Evolutionary conservation across 179 eudicot species (phyloP).

Genomic region (Heliamphora pulchella): DNA sequence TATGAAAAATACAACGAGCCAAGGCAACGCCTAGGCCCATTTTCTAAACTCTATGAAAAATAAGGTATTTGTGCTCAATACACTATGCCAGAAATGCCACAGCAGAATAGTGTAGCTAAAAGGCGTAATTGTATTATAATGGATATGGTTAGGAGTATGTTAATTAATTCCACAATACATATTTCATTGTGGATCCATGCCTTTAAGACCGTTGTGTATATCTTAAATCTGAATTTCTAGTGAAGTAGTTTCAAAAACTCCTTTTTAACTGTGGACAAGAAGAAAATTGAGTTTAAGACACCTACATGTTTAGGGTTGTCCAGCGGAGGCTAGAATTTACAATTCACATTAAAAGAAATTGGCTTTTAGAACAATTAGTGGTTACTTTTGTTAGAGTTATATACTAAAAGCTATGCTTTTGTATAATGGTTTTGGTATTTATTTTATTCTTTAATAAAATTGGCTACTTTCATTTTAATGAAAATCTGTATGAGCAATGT

Average conservation of each 20-base stretch:
- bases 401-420: no score
- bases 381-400: not conserved
- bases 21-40: constrained; percentile 3
- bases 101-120: no score
- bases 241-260: constrained; percentile 11
- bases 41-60: constrained; percentile 7
- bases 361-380: constrained; percentile 9
- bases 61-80: constrained; percentile 1
- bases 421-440: no score
- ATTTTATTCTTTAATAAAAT: no score
- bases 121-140: not conserved
- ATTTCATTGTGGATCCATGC: constrained; percentile 14
- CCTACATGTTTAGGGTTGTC: no score
- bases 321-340: not conserved
- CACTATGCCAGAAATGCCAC: no score
- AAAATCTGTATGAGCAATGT: no score
- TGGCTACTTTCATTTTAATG: no score
- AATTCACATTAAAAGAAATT: not conserved
- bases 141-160: not conserved
- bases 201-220: not conserved
- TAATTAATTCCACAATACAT: not conserved
- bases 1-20: not conserved
- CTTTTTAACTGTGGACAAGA: constrained; percentile 9
- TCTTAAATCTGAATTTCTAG: constrained; percentile 9
- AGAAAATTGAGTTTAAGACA: not conserved